Evolutionary conservation across 108 stramenopile genomes (phyloP).

Genomic region (Skeletonema potamos): DNA sequence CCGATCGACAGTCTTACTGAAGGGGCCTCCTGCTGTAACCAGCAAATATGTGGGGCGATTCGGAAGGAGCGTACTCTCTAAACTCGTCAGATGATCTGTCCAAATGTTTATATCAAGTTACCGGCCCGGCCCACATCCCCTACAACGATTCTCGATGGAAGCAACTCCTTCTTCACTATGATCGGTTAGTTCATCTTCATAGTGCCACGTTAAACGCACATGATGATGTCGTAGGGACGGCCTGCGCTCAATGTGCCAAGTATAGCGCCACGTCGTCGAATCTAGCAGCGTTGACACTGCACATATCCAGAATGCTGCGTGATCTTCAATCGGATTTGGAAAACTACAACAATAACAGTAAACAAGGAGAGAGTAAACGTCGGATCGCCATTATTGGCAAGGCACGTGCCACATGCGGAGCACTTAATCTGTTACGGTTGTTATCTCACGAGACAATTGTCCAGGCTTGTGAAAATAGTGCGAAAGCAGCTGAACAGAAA

Average conservation of each 20-base stretch:
- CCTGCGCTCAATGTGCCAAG: constrained; percentile 57
- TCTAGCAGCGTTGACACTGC: constrained; percentile 71
- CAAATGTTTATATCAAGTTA: constrained; percentile 58
- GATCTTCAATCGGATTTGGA: constrained; percentile 43
- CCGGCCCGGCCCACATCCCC: constrained; percentile 70
- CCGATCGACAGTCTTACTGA: no score
- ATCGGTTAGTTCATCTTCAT: constrained; percentile 79
- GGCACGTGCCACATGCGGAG: constrained; percentile 76
- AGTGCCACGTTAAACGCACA: not conserved
- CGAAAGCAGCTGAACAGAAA: constrained; percentile 23
- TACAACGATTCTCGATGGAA: constrained; percentile 79
- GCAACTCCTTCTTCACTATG: constrained; percentile 68
- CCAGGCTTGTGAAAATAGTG: constrained; percentile 19
- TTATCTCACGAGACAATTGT: constrained; percentile 63
- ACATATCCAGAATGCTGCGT: constrained; percentile 68
- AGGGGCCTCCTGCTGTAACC: no score
- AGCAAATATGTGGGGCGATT: not conserved
- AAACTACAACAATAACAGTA: not conserved
- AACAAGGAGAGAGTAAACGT: constrained; percentile 24
- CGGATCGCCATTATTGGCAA: constrained; percentile 72
- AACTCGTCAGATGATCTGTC: constrained; percentile 15
- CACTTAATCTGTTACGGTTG: constrained; percentile 59
- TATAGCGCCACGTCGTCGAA: constrained; percentile 63
- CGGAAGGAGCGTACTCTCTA: constrained; percentile 36
- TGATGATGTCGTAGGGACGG: constrained; percentile 42